phyloP scores from a whole-genome alignment of 805 yeast species.

The Starmerella kuoi region DNA sequence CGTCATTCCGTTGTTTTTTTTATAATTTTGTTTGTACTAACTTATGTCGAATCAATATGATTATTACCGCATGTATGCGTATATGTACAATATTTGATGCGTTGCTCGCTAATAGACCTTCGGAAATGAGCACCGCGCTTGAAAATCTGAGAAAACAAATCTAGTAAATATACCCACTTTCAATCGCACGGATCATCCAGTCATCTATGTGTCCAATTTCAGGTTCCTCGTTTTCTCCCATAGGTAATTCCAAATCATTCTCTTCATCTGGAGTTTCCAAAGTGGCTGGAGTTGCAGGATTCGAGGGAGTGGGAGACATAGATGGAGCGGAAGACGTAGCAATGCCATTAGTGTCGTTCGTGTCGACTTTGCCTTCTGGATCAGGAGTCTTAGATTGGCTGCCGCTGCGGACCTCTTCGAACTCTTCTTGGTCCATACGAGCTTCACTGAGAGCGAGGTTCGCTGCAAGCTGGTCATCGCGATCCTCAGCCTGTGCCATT shows the following conservation, averaged over 20 bases:
- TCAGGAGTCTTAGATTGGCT: background rate
- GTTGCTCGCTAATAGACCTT: no score
- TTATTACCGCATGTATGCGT: no score
- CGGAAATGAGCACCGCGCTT: no score
- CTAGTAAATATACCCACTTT: constrained; percentile 50
- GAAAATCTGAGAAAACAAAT: no score
- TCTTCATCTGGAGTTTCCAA: background rate
- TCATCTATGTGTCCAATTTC: constrained; percentile 72
- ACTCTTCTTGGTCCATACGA: constrained; percentile 75
- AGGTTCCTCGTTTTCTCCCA: constrained; percentile 43
- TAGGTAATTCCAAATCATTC: background rate
- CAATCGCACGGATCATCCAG: constrained; percentile 86
- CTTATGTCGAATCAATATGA: no score
- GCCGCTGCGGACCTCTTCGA: constrained; percentile 28
- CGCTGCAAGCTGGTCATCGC: constrained; percentile 64
- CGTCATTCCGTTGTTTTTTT: no score
- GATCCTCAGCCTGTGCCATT: constrained; percentile 90
- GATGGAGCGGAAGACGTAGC: background rate
- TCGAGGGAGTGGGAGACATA: background rate
- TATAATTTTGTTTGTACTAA: no score
- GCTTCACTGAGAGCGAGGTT: constrained; percentile 77
- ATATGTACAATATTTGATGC: no score
- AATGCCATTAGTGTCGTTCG: background rate
- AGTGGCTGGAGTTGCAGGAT: background rate
- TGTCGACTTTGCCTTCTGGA: background rate